phyloP scores from a whole-genome alignment of 2,329 filamentous ascomycete species.

The Botrytis porri region DNA sequence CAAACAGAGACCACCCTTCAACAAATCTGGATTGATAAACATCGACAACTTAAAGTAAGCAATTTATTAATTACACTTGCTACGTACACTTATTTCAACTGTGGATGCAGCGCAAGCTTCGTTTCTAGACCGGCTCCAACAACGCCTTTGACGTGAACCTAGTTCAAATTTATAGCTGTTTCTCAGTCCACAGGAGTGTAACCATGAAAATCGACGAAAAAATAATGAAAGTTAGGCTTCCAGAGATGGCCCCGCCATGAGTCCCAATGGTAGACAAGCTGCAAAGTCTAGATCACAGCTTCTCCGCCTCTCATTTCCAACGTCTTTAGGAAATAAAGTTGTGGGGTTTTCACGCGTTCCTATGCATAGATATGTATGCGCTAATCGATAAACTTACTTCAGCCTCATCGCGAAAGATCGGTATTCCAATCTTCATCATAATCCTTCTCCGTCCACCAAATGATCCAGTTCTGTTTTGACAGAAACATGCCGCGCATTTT shows the following conservation, averaged over 20 bases:
- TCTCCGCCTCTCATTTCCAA: neutral
- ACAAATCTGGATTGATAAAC: neutral
- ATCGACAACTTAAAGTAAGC: fast-evolving
- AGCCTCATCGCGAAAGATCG: neutral
- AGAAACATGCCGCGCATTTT: neutral
- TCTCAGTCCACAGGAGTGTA: neutral
- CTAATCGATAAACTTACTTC: neutral
- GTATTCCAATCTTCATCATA: neutral
- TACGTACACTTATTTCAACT: neutral
- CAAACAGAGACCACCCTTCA: no score
- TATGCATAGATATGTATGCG: neutral
- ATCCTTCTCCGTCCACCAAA: neutral
- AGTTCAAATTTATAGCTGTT: neutral
- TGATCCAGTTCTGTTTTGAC: neutral
- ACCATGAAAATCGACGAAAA: neutral
- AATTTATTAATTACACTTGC: neutral
- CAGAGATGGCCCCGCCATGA: neutral
- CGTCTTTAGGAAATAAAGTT: neutral
- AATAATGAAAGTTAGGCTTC: fast-evolving
- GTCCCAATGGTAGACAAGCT: neutral
- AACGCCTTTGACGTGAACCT: neutral
- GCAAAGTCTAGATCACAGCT: neutral
- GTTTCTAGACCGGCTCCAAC: neutral
- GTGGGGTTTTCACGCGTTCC: fast-evolving
- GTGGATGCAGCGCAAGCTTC: neutral